phyloP scores from a whole-genome alignment of 1,139 yeast species.

The Blastobotrys apis region DNA sequence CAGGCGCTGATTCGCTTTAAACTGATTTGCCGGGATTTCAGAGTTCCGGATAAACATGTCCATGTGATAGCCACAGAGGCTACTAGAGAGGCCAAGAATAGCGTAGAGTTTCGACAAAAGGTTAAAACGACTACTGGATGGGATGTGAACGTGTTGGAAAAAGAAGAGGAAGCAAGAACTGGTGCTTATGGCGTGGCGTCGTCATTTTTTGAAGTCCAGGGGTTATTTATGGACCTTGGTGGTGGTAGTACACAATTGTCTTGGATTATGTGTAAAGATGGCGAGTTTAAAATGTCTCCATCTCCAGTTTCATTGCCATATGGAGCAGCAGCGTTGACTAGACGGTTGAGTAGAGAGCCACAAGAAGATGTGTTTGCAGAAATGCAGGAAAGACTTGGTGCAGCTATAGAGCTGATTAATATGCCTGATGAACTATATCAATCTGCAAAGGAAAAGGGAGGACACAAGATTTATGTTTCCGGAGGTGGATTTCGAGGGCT shows the following conservation, averaged over 20 bases:
- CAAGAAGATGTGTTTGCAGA: constrained; percentile 23
- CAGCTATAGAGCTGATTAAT: constrained; percentile 45
- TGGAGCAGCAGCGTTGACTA: constrained; percentile 61
- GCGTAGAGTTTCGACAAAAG: constrained; percentile 50
- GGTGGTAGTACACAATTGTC: constrained; percentile 62
- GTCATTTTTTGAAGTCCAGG: constrained; percentile 56
- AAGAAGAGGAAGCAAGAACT: constrained; percentile 57
- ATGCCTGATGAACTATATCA: constrained; percentile 27
- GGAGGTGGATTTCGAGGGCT: constrained; percentile 68
- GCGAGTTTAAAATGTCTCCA: constrained; percentile 49
- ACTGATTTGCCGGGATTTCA: constrained; percentile 61
- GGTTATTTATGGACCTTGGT: constrained; percentile 62
- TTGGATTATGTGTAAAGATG: constrained; percentile 55
- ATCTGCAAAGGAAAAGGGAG: constrained; percentile 47
- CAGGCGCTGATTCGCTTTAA: constrained; percentile 59
- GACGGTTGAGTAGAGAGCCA: constrained; percentile 48
- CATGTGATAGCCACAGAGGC: constrained; percentile 66
- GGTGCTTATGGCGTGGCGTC: constrained; percentile 69
- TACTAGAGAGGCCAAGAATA: constrained; percentile 58
- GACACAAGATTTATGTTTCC: constrained; percentile 55
- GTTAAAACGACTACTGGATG: constrained; percentile 54
- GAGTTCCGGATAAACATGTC: constrained; percentile 54
- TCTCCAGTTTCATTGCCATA: constrained; percentile 59
- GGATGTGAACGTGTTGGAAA: constrained; percentile 53
- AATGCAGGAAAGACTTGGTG: constrained; percentile 34